Percentiles rank a stretch among this genome's conserved stretches.
Evolutionary conservation across 2,329 filamentous ascomycete genomes (phyloP).

Genomic region (Tolypocladium cylindrosporum): DNA sequence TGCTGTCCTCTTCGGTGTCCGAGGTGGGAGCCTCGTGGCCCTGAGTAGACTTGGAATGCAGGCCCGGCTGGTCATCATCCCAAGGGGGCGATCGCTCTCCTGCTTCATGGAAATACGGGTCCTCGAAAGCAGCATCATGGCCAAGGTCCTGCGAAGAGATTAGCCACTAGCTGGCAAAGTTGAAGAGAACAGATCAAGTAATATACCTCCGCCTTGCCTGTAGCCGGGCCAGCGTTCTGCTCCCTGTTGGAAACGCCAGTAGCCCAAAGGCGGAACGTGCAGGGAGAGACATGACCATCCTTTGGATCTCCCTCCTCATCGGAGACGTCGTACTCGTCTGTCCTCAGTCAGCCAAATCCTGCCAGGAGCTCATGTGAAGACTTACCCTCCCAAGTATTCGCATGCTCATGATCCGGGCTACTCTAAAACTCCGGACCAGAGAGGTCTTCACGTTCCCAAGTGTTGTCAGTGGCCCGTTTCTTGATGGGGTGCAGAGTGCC

Average conservation of each 20-base stretch:
- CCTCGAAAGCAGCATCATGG: too few relatives aligned
- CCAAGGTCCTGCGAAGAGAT: not conserved
- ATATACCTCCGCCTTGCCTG: not conserved
- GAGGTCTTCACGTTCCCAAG: not conserved
- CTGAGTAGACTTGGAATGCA: too few relatives aligned
- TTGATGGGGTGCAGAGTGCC: not conserved
- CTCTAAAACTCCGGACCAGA: not conserved
- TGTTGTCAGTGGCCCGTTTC: not conserved
- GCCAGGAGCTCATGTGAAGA: not conserved
- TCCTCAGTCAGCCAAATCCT: not conserved
- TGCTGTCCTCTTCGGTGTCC: too few relatives aligned
- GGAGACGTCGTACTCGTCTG: constrained; percentile 18
- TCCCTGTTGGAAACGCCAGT: constrained; percentile 13
- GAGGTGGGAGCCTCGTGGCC: too few relatives aligned
- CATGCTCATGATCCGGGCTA: not conserved
- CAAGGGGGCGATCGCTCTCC: not conserved
- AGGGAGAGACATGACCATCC: constrained; percentile 27
- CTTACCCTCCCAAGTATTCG: not conserved
- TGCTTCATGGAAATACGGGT: not conserved
- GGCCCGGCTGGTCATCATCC: not conserved
- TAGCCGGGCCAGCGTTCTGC: not conserved
- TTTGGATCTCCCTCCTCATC: constrained; percentile 30
- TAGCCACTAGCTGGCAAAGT: not conserved
- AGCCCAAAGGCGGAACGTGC: constrained; percentile 28
- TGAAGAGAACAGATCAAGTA: too few relatives aligned